A percentile compares a stretch with the other conserved stretches of the same genome.
phyloP scores from a whole-genome alignment of 225 moss, liverwort and hornwort species.

The Polytrichum formosum region DNA sequence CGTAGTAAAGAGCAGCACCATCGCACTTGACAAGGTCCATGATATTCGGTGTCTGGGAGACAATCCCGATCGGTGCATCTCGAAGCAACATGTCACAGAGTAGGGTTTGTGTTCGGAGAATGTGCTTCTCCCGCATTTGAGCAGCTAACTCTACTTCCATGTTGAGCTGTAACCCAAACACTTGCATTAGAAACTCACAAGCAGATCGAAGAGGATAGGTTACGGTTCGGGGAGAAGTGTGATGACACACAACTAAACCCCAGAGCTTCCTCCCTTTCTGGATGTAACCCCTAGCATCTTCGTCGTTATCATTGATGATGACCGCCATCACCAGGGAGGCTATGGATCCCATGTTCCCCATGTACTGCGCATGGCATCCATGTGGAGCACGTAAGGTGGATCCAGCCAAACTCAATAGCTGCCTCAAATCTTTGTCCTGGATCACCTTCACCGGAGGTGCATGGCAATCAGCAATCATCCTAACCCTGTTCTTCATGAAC shows the following conservation, averaged over 20 bases:
- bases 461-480: constrained; percentile 43
- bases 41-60: constrained; percentile 51
- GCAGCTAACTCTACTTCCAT: constrained; percentile 60
- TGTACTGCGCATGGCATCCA: constrained; percentile 52
- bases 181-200: constrained; percentile 60
- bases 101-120: constrained; percentile 56
- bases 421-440: constrained; percentile 32
- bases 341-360: constrained; percentile 53
- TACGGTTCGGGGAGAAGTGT: constrained; percentile 42
- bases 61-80: constrained; percentile 57
- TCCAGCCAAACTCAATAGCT: constrained; percentile 46
- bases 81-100: constrained; percentile 61
- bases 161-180: constrained; percentile 54
- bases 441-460: constrained; percentile 33
- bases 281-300: constrained; percentile 34
- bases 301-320: constrained; percentile 51
- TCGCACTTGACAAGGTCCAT: constrained; percentile 59
- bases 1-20: constrained; percentile 56
- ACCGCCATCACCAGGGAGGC: constrained; percentile 55
- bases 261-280: constrained; percentile 56
- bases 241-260: constrained; percentile 59
- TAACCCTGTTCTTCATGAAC: constrained; percentile 59
- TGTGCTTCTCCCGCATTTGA: constrained; percentile 55
- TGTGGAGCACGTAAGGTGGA: constrained; percentile 55
- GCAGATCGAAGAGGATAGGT: constrained; percentile 55